Percentiles rank a stretch among this genome's conserved stretches.
These are phyloP conservation scores for Imleria badia DNA, from an alignment of 768 basidiomycete genomes.

Conservation along the genomic window DNA sequence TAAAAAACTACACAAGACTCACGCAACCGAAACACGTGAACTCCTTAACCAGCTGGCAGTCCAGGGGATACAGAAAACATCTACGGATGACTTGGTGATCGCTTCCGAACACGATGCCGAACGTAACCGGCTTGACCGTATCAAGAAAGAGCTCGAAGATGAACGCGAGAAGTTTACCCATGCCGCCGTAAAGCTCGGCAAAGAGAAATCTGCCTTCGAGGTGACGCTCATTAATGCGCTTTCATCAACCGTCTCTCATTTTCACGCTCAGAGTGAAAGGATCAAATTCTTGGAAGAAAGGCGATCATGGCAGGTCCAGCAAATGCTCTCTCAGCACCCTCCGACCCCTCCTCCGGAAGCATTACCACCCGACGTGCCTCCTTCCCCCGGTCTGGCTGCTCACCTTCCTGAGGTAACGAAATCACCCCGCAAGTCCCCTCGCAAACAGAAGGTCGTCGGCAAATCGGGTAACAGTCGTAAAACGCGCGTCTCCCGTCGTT, in stretches of 20 bases:
- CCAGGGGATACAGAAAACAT: conserved; percentile 35
- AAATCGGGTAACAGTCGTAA: conserved; percentile 48
- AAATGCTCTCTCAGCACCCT: conserved; percentile 58
- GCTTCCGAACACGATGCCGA: conserved; percentile 55
- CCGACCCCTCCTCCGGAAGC: conserved; percentile 33
- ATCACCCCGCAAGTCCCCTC: conserved; percentile 45
- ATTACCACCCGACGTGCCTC: conserved; percentile 21
- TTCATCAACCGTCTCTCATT: conserved; percentile 1
- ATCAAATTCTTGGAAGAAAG: conserved; percentile 65
- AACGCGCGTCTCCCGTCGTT: conserved; percentile 46
- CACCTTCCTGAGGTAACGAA: conserved; percentile 35
- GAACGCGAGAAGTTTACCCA: conserved; percentile 66
- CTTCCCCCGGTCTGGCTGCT: conserved; percentile 23
- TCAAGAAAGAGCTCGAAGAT: conserved; percentile 57
- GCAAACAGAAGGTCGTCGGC: conserved; percentile 45
- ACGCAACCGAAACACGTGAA: conserved; percentile 47
- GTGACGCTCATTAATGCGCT: conserved; percentile 36
- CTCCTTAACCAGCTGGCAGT: conserved; percentile 55
- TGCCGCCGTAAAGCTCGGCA: conserved; percentile 59
- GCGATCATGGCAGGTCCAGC: conserved; percentile 67
- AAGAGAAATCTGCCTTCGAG: conserved; percentile 66
- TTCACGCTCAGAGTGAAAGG: conserved; percentile 52
- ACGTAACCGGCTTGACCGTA: conserved; percentile 49
- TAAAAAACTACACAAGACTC: conserved; percentile 43
- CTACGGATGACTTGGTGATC: conserved; percentile 48